Percentiles rank a stretch among this genome's conserved stretches.
phyloP scores from a whole-genome alignment of 805 yeast genomes.

The Candida incommunis region DNA sequence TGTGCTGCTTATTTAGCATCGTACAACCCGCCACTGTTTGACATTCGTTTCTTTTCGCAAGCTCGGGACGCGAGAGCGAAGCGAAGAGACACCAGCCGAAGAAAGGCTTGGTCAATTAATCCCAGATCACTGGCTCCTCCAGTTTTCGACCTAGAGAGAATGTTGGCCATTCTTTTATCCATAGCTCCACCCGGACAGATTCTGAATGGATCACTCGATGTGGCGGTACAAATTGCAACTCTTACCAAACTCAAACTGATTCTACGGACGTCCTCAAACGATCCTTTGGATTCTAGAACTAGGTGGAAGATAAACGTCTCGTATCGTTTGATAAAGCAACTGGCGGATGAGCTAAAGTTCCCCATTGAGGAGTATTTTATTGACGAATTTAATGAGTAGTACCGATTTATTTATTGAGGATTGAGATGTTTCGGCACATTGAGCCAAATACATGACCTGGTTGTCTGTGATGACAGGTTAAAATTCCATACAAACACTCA shows the following conservation, averaged over 20 bases:
- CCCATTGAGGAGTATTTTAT: slow-evolving; percentile 48
- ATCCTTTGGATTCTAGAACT: slow-evolving; percentile 49
- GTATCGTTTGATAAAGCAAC: slow-evolving; percentile 46
- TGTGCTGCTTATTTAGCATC: slow-evolving; percentile 79
- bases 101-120: slow-evolving; percentile 35
- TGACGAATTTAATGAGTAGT: slow-evolving; percentile 15
- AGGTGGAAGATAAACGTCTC: slow-evolving; percentile 69
- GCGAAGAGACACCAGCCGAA: slow-evolving; percentile 27
- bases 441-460: too few species aligned
- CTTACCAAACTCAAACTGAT: slow-evolving; percentile 39
- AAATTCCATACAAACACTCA: too few species aligned
- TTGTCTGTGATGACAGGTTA: too few species aligned
- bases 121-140: slow-evolving; percentile 57
- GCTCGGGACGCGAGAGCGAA: slow-evolving; percentile 32
- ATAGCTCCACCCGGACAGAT: slow-evolving; percentile 35
- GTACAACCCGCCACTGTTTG: slow-evolving; percentile 54
- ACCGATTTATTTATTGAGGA: too few species aligned
- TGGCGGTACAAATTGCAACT: slow-evolving; percentile 42
- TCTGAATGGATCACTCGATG: slow-evolving; percentile 21
- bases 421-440: too few species aligned
- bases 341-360: slow-evolving; percentile 52
- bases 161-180: slow-evolving; percentile 66
- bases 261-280: slow-evolving; percentile 28
- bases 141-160: slow-evolving; percentile 61
- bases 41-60: slow-evolving; percentile 54